Evolutionary conservation across 2,329 filamentous ascomycete genomes (phyloP).

Genomic region (Fusarium sp.): DNA sequence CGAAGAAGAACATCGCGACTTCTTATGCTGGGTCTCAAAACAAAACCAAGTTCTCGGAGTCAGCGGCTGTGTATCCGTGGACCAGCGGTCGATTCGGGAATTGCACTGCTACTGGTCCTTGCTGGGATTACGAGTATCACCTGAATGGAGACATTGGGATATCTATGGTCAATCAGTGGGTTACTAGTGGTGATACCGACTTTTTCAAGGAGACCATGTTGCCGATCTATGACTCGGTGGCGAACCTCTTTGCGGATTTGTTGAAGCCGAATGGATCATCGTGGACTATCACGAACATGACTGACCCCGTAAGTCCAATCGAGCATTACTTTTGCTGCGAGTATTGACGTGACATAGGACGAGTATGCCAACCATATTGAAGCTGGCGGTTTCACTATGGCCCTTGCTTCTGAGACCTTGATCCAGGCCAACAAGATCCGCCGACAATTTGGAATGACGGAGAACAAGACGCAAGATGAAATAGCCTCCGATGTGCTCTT

Average conservation of each 20-base stretch:
- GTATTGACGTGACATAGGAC: background rate
- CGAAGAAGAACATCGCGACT: background rate
- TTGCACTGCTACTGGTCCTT: constrained; percentile 1
- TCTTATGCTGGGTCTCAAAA: background rate
- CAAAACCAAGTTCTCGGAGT: background rate
- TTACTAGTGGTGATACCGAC: background rate
- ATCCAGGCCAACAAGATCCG: background rate
- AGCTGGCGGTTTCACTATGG: background rate
- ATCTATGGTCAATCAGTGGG: background rate
- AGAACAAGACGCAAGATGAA: background rate
- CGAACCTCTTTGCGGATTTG: background rate
- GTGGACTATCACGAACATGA: constrained; percentile 3
- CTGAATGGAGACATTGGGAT: background rate
- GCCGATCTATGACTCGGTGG: background rate
- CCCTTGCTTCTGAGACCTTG: background rate
- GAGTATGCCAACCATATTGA: constrained; percentile 3
- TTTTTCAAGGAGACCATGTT: background rate
- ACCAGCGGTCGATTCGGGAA: background rate
- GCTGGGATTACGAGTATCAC: constrained; percentile 7
- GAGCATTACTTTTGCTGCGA: rapidly evolving
- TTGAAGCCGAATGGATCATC: background rate
- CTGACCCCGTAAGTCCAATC: background rate
- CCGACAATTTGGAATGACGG: background rate
- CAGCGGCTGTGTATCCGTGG: constrained; percentile 1
- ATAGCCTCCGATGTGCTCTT: background rate